Evolutionary conservation across 352 stramenopile genomes (phyloP).

Genomic region (Phytophthora idaei): DNA sequence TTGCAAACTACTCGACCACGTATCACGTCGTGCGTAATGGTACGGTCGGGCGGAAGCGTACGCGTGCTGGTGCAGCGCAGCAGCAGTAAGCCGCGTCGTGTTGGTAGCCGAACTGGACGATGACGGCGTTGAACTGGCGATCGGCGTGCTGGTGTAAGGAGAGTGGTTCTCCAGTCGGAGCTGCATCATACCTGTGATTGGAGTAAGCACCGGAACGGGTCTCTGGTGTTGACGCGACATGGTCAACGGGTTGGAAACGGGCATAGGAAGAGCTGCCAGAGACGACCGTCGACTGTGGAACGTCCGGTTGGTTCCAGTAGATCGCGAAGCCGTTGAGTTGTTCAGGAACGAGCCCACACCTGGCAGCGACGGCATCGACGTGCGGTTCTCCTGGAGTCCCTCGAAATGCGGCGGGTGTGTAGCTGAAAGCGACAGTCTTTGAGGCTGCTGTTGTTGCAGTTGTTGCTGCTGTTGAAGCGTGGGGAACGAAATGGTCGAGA

Average conservation of each 20-base stretch:
- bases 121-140: conserved; percentile 27
- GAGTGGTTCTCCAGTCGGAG: conserved; percentile 59
- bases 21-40: conserved; percentile 43
- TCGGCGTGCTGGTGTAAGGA: conserved; percentile 27
- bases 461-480: conserved; percentile 40
- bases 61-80: conserved; percentile 53
- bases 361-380: conserved; percentile 40
- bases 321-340: conserved; percentile 18
- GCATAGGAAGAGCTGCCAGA: conserved; percentile 57
- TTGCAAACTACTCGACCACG: conserved; percentile 40
- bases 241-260: conserved; percentile 34
- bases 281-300: conserved; percentile 56
- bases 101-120: conserved; percentile 30
- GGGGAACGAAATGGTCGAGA: conserved; percentile 53
- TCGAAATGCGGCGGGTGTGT: conserved; percentile 45
- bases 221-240: conserved; percentile 25
- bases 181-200: conserved; percentile 80
- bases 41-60: conserved; percentile 54
- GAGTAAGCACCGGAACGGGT: conserved; percentile 53
- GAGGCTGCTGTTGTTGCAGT: conserved; percentile 27
- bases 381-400: conserved; percentile 33
- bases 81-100: conserved; percentile 37
- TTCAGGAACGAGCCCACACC: conserved; percentile 45
- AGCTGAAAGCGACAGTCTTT: conserved; percentile 38
- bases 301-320: conserved; percentile 27